These are phyloP conservation scores for Gossypium gossypioides DNA, from an alignment of 441 rosid species.

Conservation along the genomic window DNA sequence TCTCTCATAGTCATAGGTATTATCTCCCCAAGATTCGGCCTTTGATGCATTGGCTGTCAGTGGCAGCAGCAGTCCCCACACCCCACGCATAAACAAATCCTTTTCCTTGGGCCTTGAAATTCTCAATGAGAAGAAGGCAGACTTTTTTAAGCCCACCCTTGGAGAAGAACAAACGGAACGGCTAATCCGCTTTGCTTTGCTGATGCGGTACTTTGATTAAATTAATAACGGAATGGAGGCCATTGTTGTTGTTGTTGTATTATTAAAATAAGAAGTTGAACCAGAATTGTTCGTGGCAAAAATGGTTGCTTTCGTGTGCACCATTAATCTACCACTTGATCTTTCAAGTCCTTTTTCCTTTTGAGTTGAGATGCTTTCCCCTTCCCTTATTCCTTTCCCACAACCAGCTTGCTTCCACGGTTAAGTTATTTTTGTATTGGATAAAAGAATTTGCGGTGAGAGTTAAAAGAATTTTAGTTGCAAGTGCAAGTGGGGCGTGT, in stretches of 20 bases:
- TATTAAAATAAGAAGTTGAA: not conserved
- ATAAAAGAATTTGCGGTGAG: no score
- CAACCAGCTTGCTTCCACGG: not conserved
- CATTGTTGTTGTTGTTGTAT: not conserved
- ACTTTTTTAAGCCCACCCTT: not conserved
- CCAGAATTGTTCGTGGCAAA: not conserved
- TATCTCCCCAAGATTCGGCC: conserved; percentile 20
- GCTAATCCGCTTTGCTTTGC: not conserved
- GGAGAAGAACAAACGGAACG: not conserved
- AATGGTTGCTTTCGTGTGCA: not conserved
- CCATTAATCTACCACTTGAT: not conserved
- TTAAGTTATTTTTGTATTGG: no score
- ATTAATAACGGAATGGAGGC: not conserved
- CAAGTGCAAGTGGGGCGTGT: not conserved
- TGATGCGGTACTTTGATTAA: not conserved
- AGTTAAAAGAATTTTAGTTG: no score
- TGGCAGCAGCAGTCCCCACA: not conserved
- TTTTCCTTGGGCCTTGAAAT: conserved; percentile 21
- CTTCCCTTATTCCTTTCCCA: not conserved
- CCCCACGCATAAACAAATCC: conserved; percentile 16
- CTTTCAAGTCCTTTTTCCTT: not conserved
- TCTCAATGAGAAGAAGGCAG: conserved; percentile 25
- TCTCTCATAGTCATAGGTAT: not conserved
- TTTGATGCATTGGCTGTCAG: not conserved
- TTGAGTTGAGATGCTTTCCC: not conserved